These are phyloP conservation scores for Nasturtium officinale DNA, from an alignment of 345 rosid genomes.

Conservation along the genomic window DNA sequence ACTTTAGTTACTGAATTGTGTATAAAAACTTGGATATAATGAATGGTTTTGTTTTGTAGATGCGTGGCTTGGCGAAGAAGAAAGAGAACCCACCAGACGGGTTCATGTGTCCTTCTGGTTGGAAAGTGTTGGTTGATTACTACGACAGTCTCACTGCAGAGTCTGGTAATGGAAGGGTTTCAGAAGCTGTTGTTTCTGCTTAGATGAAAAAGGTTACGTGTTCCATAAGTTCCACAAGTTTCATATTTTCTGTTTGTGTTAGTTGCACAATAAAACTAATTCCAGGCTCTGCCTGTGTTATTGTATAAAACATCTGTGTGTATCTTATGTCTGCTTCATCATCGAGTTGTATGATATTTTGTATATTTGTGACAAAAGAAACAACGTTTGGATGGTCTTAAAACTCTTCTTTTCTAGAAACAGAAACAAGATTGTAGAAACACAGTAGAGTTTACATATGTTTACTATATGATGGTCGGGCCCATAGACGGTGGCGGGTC, in stretches of 20 bases:
- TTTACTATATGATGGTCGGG: slow-evolving; percentile 21
- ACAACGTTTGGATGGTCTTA: slow-evolving; percentile 3
- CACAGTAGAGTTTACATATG: neutral
- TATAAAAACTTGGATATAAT: neutral
- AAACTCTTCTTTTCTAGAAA: neutral
- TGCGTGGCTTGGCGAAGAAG: slow-evolving; percentile 89
- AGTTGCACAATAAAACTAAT: slow-evolving; percentile 25
- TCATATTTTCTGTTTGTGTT: neutral
- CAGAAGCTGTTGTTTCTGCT: slow-evolving; percentile 62
- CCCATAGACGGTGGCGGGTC: slow-evolving; percentile 30
- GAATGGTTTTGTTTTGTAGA: slow-evolving; percentile 46
- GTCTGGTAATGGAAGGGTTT: slow-evolving; percentile 53
- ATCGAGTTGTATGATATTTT: slow-evolving; percentile 32
- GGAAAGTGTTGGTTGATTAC: slow-evolving; percentile 89
- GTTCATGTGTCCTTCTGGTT: slow-evolving; percentile 96
- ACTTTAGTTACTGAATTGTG: neutral
- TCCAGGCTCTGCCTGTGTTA: neutral
- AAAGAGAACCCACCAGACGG: slow-evolving; percentile 94
- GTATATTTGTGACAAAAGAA: neutral
- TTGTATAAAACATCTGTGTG: slow-evolving; percentile 17
- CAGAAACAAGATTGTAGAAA: neutral
- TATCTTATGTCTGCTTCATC: slow-evolving; percentile 11
- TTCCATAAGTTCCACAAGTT: slow-evolving; percentile 22
- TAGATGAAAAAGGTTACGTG: slow-evolving; percentile 30
- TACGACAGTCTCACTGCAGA: slow-evolving; percentile 61